Conservation (phyloP, 805 yeast genomes). For the Candida morakotiae region DNA sequence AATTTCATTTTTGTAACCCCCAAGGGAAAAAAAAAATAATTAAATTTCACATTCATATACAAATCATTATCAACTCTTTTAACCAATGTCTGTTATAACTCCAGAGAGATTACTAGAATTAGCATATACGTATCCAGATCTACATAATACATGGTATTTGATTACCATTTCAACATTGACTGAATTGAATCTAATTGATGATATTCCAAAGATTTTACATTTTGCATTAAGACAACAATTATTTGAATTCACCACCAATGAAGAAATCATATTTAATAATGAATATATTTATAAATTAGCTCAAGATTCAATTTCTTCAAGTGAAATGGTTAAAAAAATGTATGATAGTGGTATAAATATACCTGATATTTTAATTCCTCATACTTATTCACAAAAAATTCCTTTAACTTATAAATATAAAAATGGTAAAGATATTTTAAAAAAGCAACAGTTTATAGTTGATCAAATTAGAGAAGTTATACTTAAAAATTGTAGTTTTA, state of each 20-base stretch:
- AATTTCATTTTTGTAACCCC: neutral
- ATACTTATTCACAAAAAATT: slow-evolving; percentile 31
- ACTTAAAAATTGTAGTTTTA: slow-evolving; percentile 71
- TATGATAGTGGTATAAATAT: slow-evolving; percentile 37
- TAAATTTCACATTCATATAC: neutral
- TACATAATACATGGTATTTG: slow-evolving; percentile 65
- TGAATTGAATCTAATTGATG: slow-evolving; percentile 78
- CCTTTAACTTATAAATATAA: slow-evolving; percentile 34
- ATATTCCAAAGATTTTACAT: slow-evolving; percentile 69
- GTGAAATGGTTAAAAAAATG: slow-evolving; percentile 34
- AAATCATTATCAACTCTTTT: neutral
- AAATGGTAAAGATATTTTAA: slow-evolving; percentile 30
- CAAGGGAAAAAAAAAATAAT: neutral
- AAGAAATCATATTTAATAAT: slow-evolving; percentile 25
- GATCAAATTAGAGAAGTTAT: slow-evolving; percentile 70
- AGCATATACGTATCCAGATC: slow-evolving; percentile 49
- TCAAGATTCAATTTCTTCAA: slow-evolving; percentile 34
- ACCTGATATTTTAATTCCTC: slow-evolving; percentile 40
- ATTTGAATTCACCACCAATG: slow-evolving; percentile 17
- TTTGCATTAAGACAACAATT: slow-evolving; percentile 53
- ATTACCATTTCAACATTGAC: slow-evolving; percentile 79
- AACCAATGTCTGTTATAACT: slow-evolving; percentile 27
- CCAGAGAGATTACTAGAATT: slow-evolving; percentile 52
- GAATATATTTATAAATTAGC: slow-evolving; percentile 31
- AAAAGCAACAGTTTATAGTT: slow-evolving; percentile 35